Evolutionary conservation across 768 basidiomycete genomes (phyloP).

Genomic region (Boletus reticulatus): DNA sequence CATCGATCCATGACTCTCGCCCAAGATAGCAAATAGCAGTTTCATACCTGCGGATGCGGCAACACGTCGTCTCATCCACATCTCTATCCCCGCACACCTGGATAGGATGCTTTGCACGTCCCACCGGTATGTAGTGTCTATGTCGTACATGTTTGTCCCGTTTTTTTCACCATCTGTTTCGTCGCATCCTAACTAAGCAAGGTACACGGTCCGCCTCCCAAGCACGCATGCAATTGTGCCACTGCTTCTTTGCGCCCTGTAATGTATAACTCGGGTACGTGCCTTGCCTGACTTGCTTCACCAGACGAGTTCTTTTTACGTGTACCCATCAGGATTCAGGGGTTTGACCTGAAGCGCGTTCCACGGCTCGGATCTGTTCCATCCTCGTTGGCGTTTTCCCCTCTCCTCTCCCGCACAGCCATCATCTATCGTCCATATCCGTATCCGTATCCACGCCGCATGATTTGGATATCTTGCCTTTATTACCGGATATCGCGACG

Average conservation of each 20-base stretch:
- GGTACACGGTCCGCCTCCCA: not conserved
- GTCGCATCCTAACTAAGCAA: not conserved
- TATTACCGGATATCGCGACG: too few species aligned
- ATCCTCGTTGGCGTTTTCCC: not conserved
- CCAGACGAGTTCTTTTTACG: not conserved
- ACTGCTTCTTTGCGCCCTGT: not conserved
- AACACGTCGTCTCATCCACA: not conserved
- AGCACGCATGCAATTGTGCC: not conserved
- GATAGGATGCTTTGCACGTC: not conserved
- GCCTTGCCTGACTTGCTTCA: not conserved
- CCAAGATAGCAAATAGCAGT: constrained; percentile 2
- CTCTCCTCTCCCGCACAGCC: not conserved
- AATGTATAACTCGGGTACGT: not conserved
- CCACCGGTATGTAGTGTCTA: not conserved
- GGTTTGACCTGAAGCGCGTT: not conserved
- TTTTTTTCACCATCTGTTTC: not conserved
- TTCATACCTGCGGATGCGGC: not conserved
- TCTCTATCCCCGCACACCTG: not conserved
- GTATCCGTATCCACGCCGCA: too few species aligned
- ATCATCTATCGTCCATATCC: not conserved
- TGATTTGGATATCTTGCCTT: too few species aligned
- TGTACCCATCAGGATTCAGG: not conserved
- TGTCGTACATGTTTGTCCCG: not conserved
- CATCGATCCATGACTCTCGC: constrained; percentile 7
- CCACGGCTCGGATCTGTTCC: constrained; percentile 5